A percentile compares a stretch with the other conserved stretches of the same genome.
phyloP scores from a whole-genome alignment of 2,329 filamentous ascomycete species.

The Colletotrichum cordylinicola region DNA sequence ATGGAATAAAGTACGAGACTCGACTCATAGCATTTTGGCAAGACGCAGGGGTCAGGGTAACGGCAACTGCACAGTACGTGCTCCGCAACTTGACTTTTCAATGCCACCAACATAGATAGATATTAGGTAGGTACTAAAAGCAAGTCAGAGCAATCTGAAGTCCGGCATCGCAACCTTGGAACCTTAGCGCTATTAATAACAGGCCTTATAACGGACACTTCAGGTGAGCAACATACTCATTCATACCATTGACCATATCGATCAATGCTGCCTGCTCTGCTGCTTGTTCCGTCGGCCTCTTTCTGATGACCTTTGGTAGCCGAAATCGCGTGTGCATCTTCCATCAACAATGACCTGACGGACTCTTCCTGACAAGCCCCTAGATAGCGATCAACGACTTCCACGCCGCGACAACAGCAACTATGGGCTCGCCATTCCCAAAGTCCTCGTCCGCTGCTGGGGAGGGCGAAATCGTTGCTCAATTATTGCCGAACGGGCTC shows the following conservation, averaged over 20 bases:
- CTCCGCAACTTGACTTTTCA: not conserved
- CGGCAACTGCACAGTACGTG: constrained; percentile 5
- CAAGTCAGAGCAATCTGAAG: not conserved
- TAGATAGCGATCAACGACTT: not conserved
- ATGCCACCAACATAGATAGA: not conserved
- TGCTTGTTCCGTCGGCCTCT: not conserved
- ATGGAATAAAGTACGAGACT: not conserved
- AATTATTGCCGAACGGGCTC: constrained; percentile 71
- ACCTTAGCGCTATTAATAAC: not conserved
- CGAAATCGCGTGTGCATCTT: not conserved
- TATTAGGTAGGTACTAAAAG: not conserved
- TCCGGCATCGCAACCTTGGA: not conserved
- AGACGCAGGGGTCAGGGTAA: not conserved
- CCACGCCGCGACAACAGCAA: not conserved
- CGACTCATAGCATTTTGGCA: not conserved
- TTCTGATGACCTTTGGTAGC: not conserved
- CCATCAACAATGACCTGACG: not conserved
- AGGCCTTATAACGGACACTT: not conserved
- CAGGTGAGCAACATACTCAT: not conserved
- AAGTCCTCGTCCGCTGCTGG: constrained; percentile 77
- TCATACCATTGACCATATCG: not conserved
- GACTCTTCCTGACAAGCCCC: not conserved
- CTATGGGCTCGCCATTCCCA: constrained; percentile 76
- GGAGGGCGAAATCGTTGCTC: constrained; percentile 77
- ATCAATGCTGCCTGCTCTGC: not conserved